A percentile compares a stretch with the other conserved stretches of the same genome.
Evolutionary conservation across 2,329 filamentous ascomycete genomes (phyloP).

Genomic region (Aspergillus spinulosporus): DNA sequence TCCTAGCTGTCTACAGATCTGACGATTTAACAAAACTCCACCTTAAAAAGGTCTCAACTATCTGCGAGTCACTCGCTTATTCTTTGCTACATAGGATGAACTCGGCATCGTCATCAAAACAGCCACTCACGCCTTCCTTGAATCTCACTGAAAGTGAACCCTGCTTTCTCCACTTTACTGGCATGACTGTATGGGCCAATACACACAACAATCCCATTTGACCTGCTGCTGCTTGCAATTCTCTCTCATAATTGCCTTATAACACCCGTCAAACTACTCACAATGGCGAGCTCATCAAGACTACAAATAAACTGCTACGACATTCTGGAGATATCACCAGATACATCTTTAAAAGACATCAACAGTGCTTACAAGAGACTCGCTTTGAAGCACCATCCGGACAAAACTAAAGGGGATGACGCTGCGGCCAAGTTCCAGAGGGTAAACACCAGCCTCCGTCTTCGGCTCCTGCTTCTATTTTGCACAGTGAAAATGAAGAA

Average conservation of each 20-base stretch:
- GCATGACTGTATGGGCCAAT: too few relatives aligned
- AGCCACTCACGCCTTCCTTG: too few relatives aligned
- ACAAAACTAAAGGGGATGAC: conserved; percentile 29
- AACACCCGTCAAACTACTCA: not conserved
- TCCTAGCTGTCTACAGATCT: too few relatives aligned
- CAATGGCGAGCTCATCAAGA: conserved; percentile 6
- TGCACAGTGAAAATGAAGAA: not conserved
- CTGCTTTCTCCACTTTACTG: too few relatives aligned
- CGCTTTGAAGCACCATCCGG: conserved; percentile 37
- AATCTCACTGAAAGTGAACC: too few relatives aligned
- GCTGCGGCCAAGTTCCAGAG: conserved; percentile 24
- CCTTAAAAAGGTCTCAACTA: too few relatives aligned
- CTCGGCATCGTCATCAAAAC: too few relatives aligned
- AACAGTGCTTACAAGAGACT: conserved; percentile 37
- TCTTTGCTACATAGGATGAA: too few relatives aligned
- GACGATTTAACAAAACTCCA: too few relatives aligned
- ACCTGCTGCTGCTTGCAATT: too few relatives aligned
- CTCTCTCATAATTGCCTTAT: not conserved
- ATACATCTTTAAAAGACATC: conserved; percentile 34
- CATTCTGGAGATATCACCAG: conserved; percentile 26
- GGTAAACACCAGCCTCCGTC: conserved; percentile 17
- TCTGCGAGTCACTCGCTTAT: too few relatives aligned
- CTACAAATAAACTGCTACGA: conserved; percentile 28
- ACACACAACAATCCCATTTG: too few relatives aligned
- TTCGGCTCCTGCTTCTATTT: not conserved